phyloP scores from a whole-genome alignment of 176 grass and related monocot species.

The Pharus latifolius region DNA sequence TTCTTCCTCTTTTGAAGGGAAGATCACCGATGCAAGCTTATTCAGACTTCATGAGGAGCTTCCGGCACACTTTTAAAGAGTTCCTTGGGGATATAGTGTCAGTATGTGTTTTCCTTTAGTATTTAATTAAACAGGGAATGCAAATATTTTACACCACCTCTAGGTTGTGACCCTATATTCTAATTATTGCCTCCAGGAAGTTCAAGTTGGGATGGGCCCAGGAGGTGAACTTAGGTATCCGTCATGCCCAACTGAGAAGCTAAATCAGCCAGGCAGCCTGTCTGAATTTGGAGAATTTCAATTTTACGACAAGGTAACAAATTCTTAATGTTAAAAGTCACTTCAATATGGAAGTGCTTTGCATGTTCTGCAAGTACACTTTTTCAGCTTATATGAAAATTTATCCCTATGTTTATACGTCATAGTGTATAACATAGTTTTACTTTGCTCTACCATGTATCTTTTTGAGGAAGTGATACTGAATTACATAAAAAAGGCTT shows the following conservation, averaged over 20 bases:
- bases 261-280: conserved; percentile 21
- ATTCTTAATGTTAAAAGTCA: background rate
- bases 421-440: background rate
- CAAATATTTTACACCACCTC: background rate
- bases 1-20: conserved; percentile 54
- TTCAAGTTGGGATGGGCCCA: conserved; percentile 83
- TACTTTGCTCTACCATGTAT: background rate
- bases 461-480: background rate
- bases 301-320: conserved; percentile 66
- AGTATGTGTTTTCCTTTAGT: conserved; percentile 33
- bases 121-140: too few relatives aligned
- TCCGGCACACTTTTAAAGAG: conserved; percentile 50
- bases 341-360: background rate
- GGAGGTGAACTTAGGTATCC: conserved; percentile 81
- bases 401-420: background rate
- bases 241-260: conserved; percentile 49
- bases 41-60: conserved; percentile 87
- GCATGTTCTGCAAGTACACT: background rate
- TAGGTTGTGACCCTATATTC: conserved; percentile 3
- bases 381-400: background rate
- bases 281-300: conserved; percentile 65
- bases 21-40: conserved; percentile 73
- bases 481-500: background rate
- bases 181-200: conserved; percentile 31
- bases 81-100: conserved; percentile 58